A percentile compares a stretch with the other conserved stretches of the same genome.
Evolutionary conservation across 2,329 filamentous ascomycete species (phyloP).

Genomic region (Aspergillus amoenus): DNA sequence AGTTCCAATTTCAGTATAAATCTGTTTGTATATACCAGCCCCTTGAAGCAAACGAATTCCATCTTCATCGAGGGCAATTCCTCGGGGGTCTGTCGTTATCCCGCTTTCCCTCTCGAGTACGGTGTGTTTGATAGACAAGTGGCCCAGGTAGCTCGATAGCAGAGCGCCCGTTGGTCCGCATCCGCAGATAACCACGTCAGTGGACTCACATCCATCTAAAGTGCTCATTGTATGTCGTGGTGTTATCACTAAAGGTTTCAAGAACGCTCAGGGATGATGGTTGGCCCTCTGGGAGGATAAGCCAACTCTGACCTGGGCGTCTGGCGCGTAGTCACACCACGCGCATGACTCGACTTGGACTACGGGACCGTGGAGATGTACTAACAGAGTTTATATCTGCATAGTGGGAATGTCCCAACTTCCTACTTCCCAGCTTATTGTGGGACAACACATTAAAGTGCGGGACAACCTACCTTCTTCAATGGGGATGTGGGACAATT

Average conservation of each 20-base stretch:
- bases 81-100: slow-evolving; percentile 34
- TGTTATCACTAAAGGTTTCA: neutral
- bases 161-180: slow-evolving; percentile 34
- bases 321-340: no score
- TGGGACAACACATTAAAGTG: neutral
- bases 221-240: neutral
- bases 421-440: neutral
- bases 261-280: neutral
- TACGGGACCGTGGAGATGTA: neutral
- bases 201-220: slow-evolving; percentile 17
- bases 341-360: no score
- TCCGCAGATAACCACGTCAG: slow-evolving; percentile 34
- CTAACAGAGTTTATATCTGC: neutral
- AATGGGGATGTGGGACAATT: neutral
- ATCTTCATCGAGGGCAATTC: slow-evolving; percentile 35
- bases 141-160: slow-evolving; percentile 28
- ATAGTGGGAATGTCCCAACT: no score
- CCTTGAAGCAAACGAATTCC: slow-evolving; percentile 31
- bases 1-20: slow-evolving; percentile 29
- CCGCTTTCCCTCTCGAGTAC: slow-evolving; percentile 30
- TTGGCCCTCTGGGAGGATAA: neutral
- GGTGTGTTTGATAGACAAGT: slow-evolving; percentile 23
- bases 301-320: no score
- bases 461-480: neutral
- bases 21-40: slow-evolving; percentile 26